These are phyloP conservation scores for Xylaria castorea DNA, from an alignment of 495 filamentous ascomycete species.

Conservation along the genomic window DNA sequence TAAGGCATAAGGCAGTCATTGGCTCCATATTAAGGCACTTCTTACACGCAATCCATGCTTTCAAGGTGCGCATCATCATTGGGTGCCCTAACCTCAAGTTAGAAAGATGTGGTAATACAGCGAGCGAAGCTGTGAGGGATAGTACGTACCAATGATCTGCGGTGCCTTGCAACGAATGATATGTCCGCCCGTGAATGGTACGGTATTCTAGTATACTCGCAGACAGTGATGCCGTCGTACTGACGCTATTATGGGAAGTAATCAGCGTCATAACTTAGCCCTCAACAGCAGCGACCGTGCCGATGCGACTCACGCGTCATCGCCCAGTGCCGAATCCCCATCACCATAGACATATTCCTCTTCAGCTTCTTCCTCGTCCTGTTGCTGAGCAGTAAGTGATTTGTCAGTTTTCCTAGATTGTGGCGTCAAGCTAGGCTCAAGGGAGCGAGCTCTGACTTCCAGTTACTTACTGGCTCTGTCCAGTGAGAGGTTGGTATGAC, in stretches of 20 bases:
- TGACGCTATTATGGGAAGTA: constrained; percentile 29
- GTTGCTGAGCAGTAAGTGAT: neutral
- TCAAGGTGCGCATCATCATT: constrained; percentile 38
- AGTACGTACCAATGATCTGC: constrained; percentile 26
- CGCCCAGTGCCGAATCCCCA: constrained; percentile 38
- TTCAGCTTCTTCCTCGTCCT: constrained; percentile 29
- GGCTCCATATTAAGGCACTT: constrained; percentile 27
- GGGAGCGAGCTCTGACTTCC: neutral
- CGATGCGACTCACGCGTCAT: constrained; percentile 37
- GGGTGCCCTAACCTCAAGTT: constrained; percentile 32
- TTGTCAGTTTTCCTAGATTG: neutral
- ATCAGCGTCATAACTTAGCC: constrained; percentile 6
- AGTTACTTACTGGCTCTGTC: constrained; percentile 24
- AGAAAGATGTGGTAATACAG: neutral
- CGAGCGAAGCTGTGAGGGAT: neutral
- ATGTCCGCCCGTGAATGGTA: constrained; percentile 49
- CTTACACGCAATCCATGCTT: constrained; percentile 38
- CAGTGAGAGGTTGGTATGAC: constrained; percentile 29
- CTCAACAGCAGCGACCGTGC: neutral
- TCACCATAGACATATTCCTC: constrained; percentile 31
- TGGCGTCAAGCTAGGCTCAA: neutral
- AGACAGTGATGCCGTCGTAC: constrained; percentile 52
- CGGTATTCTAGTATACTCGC: constrained; percentile 56
- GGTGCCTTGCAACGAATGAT: constrained; percentile 43
- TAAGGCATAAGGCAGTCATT: neutral